A percentile compares a stretch with the other conserved stretches of the same genome.
Conservation (phyloP, 2,329 filamentous ascomycete species). For the Colletotrichum sp. region DNA sequence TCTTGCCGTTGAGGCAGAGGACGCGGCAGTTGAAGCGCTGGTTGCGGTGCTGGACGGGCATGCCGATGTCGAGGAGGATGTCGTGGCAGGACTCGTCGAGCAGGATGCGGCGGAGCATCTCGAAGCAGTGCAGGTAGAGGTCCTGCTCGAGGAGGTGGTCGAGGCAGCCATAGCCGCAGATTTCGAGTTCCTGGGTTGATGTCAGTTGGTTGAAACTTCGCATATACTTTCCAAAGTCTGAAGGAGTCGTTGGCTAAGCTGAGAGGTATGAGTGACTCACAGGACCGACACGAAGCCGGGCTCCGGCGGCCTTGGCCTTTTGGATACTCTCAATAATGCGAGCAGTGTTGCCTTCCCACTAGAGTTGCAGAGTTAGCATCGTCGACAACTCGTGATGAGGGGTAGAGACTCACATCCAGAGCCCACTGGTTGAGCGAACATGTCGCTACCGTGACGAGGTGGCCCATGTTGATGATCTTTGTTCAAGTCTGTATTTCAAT, state of each 20-base stretch:
- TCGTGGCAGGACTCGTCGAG: constrained; percentile 63
- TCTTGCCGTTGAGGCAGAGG: constrained; percentile 63
- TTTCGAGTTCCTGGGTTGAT: constrained; percentile 47
- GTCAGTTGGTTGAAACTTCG: not conserved
- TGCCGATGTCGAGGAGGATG: constrained; percentile 69
- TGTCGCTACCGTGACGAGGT: constrained; percentile 37
- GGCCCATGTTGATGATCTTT: constrained; percentile 5
- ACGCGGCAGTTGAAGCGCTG: constrained; percentile 42
- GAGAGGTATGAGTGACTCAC: constrained; percentile 30
- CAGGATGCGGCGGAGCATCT: constrained; percentile 67
- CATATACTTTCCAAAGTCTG: not conserved
- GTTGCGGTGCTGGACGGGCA: constrained; percentile 62
- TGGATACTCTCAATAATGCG: constrained; percentile 67
- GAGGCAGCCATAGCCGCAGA: constrained; percentile 50
- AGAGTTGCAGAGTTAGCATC: not conserved
- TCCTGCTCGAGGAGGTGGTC: constrained; percentile 49
- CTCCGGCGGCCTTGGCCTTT: constrained; percentile 32
- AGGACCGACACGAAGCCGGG: constrained; percentile 66
- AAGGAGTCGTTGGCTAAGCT: not conserved
- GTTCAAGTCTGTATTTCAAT: not conserved
- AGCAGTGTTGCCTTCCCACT: constrained; percentile 58
- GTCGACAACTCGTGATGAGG: not conserved
- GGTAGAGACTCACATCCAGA: constrained; percentile 45
- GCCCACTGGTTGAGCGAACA: constrained; percentile 45
- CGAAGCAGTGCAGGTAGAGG: constrained; percentile 64